phyloP scores from a whole-genome alignment of 805 yeast genomes.

The Candida namnaoensis region DNA sequence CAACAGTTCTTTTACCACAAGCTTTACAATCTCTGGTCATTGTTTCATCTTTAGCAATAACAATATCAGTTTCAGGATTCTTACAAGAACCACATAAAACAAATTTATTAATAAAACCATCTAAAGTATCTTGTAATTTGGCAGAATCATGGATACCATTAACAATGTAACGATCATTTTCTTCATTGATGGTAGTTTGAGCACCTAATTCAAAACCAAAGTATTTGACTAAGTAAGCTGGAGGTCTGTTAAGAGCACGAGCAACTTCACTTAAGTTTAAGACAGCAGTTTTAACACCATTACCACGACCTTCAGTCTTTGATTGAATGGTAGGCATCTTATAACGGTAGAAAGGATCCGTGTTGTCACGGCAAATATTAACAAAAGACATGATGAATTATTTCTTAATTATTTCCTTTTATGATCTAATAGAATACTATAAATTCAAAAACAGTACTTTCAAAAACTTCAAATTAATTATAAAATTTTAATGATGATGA shows the following conservation, averaged over 20 bases:
- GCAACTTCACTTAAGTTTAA: slow-evolving; percentile 89
- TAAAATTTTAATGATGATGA: too few relatives aligned
- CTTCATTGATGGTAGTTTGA: slow-evolving; percentile 76
- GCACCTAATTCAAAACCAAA: slow-evolving; percentile 98
- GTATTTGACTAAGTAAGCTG: slow-evolving; percentile 84
- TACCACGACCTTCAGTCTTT: slow-evolving; percentile 97
- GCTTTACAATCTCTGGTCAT: slow-evolving; percentile 95
- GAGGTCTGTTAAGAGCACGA: slow-evolving; percentile 88
- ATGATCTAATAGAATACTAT: not conserved
- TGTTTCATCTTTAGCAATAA: slow-evolving; percentile 64
- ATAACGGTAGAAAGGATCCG: slow-evolving; percentile 98
- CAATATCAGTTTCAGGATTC: slow-evolving; percentile 95
- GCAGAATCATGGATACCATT: slow-evolving; percentile 91
- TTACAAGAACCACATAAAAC: slow-evolving; percentile 92
- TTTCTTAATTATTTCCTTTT: not conserved
- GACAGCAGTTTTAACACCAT: slow-evolving; percentile 96
- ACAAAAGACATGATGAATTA: slow-evolving; percentile 61
- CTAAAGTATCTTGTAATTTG: slow-evolving; percentile 88
- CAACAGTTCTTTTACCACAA: slow-evolving; percentile 82
- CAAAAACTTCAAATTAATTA: too few relatives aligned
- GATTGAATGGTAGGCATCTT: slow-evolving; percentile 98
- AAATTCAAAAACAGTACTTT: too few relatives aligned
- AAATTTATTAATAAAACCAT: slow-evolving; percentile 87
- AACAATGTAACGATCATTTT: slow-evolving; percentile 79
- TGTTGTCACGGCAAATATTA: slow-evolving; percentile 93